phyloP scores from a whole-genome alignment of 305 asterid genomes.

The Fraxinus greggii region DNA sequence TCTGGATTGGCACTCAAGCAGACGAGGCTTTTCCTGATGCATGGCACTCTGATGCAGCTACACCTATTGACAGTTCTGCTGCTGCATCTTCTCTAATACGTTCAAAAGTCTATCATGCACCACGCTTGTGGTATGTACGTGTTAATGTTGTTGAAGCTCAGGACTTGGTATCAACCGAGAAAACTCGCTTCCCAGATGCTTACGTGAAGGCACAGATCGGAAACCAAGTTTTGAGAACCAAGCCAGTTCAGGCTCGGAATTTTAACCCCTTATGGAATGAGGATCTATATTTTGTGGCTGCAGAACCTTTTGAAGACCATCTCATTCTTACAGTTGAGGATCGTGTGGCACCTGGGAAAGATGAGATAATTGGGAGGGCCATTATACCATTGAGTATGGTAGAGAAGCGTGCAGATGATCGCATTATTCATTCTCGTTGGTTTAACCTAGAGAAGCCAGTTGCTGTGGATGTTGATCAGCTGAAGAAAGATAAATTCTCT shows the following conservation, averaged over 20 bases:
- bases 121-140: slow-evolving; percentile 75
- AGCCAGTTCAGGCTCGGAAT: slow-evolving; percentile 55
- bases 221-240: slow-evolving; percentile 69
- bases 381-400: slow-evolving; percentile 60
- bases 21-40: slow-evolving; percentile 87
- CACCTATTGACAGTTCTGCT: slow-evolving; percentile 63
- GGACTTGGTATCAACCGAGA: slow-evolving; percentile 64
- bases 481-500: slow-evolving; percentile 69
- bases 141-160: slow-evolving; percentile 80
- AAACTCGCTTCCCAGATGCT: slow-evolving; percentile 62
- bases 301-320: slow-evolving; percentile 86
- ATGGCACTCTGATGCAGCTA: slow-evolving; percentile 80
- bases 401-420: slow-evolving; percentile 78
- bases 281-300: slow-evolving; percentile 70
- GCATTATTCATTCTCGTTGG: slow-evolving; percentile 74
- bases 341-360: slow-evolving; percentile 82
- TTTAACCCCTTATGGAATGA: slow-evolving; percentile 80
- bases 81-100: slow-evolving; percentile 60
- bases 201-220: slow-evolving; percentile 79
- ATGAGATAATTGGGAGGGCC: slow-evolving; percentile 75
- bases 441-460: slow-evolving; percentile 72
- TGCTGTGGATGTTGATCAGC: slow-evolving; percentile 63
- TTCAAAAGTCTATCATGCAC: slow-evolving; percentile 78
- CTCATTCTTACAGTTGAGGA: slow-evolving; percentile 78
- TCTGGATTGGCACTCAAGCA: slow-evolving; percentile 90